Evolutionary conservation across 192 early-diverging fungal species (phyloP).

Genomic region (Glomus cerebriforme): DNA sequence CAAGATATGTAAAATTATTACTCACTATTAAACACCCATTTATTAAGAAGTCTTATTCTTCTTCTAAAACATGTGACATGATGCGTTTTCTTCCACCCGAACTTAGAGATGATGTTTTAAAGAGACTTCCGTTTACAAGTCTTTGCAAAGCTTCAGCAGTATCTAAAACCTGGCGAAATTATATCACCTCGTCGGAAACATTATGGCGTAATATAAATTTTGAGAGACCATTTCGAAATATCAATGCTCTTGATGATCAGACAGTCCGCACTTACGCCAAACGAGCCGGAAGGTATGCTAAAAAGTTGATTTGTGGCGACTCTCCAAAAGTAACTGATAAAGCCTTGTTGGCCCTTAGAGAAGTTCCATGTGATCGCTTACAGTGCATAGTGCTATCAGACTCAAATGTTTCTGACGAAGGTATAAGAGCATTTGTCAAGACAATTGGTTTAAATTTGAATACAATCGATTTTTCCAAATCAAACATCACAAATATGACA

Average conservation of each 20-base stretch:
- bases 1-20: neutral
- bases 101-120: neutral
- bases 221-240: neutral
- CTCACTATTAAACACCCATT: neutral
- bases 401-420: neutral
- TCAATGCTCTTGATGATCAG: neutral
- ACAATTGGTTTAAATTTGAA: neutral
- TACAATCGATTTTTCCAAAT: neutral
- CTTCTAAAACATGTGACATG: neutral
- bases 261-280: neutral
- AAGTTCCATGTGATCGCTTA: neutral
- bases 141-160: neutral
- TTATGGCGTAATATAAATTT: slow-evolving; percentile 9
- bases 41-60: neutral
- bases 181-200: neutral
- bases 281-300: neutral
- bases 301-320: neutral
- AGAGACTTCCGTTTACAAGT: neutral
- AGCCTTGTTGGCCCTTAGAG: neutral
- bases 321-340: neutral
- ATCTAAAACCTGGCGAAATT: slow-evolving; percentile 7
- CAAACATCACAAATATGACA: neutral
- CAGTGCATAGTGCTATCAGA: neutral
- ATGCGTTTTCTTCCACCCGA: neutral
- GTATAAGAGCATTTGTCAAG: neutral